Percentiles rank a stretch among this genome's conserved stretches.
Evolutionary conservation across 2,329 filamentous ascomycete species (phyloP).

Genomic region (Pseudocercospora musae): DNA sequence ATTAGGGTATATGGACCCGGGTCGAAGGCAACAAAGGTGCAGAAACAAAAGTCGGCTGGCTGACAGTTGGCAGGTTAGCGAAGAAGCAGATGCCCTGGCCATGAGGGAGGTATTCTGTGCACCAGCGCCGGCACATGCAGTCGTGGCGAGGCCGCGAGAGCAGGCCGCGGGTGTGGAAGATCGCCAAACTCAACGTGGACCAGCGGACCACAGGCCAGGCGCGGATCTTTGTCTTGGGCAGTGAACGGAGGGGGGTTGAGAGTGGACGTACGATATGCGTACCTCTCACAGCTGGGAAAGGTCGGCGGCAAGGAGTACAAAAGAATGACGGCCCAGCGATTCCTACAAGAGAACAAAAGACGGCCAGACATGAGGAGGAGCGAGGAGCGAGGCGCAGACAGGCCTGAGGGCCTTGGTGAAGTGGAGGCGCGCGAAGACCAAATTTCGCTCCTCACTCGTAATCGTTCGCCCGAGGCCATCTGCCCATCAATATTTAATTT

Average conservation of each 20-base stretch:
- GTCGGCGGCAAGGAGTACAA: neutral
- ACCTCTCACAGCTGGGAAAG: neutral
- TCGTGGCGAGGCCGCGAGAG: constrained; percentile 3
- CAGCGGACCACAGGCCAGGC: constrained; percentile 1
- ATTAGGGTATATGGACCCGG: constrained; percentile 24
- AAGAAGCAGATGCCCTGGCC: neutral
- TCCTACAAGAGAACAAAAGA: neutral
- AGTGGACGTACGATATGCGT: neutral
- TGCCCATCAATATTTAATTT: neutral
- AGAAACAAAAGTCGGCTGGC: constrained; percentile 7
- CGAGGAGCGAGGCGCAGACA: neutral
- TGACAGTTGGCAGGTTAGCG: constrained; percentile 5
- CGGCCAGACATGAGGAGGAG: neutral
- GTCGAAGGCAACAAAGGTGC: constrained; percentile 12
- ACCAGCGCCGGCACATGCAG: constrained; percentile 1
- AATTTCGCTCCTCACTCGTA: neutral
- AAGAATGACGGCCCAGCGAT: neutral
- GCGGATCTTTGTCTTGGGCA: constrained; percentile 4
- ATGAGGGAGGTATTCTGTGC: neutral
- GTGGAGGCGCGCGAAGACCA: neutral
- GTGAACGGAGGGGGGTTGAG: neutral
- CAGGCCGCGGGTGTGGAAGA: constrained; percentile 3
- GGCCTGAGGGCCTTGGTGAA: neutral
- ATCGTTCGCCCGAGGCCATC: neutral
- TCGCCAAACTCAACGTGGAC: constrained; percentile 5